phyloP scores from a whole-genome alignment of 2,329 filamentous ascomycete species.

The Paraconiothyrium brasiliense region DNA sequence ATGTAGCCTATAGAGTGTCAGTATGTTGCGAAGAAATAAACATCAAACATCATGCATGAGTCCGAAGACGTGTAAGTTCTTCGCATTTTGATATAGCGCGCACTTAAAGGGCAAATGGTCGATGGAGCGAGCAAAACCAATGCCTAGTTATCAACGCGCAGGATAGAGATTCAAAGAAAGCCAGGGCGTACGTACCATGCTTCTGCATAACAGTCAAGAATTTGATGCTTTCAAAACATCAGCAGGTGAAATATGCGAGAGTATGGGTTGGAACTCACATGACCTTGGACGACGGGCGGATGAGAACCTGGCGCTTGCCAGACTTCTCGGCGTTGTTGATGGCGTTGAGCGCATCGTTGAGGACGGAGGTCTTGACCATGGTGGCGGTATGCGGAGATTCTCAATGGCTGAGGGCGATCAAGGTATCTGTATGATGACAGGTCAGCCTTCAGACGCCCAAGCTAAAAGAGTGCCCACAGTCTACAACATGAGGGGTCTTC shows the following conservation, averaged over 20 bases:
- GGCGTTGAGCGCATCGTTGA: constrained; percentile 97
- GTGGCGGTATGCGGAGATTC: constrained; percentile 83
- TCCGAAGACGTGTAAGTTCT: constrained; percentile 98
- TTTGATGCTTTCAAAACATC: constrained; percentile 70
- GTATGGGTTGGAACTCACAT: constrained; percentile 58
- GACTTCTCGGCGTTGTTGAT: constrained; percentile 99
- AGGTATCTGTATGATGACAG: constrained; percentile 64
- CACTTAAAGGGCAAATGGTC: constrained; percentile 99
- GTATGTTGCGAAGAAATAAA: constrained; percentile 96
- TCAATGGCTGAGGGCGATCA: constrained; percentile 72
- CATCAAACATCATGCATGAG: constrained; percentile 77
- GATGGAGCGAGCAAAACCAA: constrained; percentile 81
- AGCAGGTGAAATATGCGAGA: too few relatives aligned
- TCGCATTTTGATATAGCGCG: constrained; percentile 91
- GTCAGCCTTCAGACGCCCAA: constrained; percentile 74
- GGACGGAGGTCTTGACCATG: constrained; percentile 99
- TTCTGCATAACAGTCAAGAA: constrained; percentile 99
- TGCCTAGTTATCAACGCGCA: constrained; percentile 99
- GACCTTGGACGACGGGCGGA: constrained; percentile 98
- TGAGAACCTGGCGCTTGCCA: constrained; percentile 98
- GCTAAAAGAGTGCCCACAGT: constrained; percentile 73
- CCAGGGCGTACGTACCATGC: constrained; percentile 79
- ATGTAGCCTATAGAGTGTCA: constrained; percentile 84
- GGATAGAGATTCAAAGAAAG: constrained; percentile 46
- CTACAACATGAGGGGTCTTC: constrained; percentile 70